Conservation (phyloP, 2,329 filamentous ascomycete genomes). For the Fusarium beomiforme region DNA sequence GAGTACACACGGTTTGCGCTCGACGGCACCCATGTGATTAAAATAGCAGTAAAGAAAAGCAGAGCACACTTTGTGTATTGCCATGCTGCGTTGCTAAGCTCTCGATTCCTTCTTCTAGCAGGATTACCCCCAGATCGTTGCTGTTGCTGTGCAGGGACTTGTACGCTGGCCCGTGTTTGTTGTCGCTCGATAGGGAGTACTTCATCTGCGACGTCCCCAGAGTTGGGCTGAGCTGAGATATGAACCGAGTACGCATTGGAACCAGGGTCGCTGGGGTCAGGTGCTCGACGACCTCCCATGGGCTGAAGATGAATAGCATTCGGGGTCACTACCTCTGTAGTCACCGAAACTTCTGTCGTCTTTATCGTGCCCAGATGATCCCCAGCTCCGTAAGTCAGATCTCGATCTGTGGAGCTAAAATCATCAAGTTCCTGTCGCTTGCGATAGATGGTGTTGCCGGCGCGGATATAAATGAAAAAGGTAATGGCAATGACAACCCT, state of each 20-base stretch:
- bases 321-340: constrained; percentile 54
- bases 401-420: constrained; percentile 60
- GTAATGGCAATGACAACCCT: constrained; percentile 71
- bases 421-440: constrained; percentile 70
- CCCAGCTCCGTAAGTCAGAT: constrained; percentile 50
- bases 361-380: constrained; percentile 61
- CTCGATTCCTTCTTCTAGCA: constrained; percentile 54
- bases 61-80: constrained; percentile 76
- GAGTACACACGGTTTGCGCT: constrained; percentile 81
- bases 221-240: constrained; percentile 53
- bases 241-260: constrained; percentile 59
- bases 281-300: constrained; percentile 30
- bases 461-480: constrained; percentile 71
- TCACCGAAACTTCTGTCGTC: constrained; percentile 73
- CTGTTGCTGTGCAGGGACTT: constrained; percentile 22
- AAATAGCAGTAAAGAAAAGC: constrained; percentile 76
- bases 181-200: constrained; percentile 42
- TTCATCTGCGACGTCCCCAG: constrained; percentile 37
- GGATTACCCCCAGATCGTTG: constrained; percentile 40
- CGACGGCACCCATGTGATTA: constrained; percentile 81
- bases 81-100: constrained; percentile 72
- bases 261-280: constrained; percentile 19
- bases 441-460: constrained; percentile 73
- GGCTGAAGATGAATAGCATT: constrained; percentile 39
- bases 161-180: constrained; percentile 14